A percentile compares a stretch with the other conserved stretches of the same genome.
Conservation (phyloP, 2,329 filamentous ascomycete species). For the Kalaharituber pfeilii region DNA sequence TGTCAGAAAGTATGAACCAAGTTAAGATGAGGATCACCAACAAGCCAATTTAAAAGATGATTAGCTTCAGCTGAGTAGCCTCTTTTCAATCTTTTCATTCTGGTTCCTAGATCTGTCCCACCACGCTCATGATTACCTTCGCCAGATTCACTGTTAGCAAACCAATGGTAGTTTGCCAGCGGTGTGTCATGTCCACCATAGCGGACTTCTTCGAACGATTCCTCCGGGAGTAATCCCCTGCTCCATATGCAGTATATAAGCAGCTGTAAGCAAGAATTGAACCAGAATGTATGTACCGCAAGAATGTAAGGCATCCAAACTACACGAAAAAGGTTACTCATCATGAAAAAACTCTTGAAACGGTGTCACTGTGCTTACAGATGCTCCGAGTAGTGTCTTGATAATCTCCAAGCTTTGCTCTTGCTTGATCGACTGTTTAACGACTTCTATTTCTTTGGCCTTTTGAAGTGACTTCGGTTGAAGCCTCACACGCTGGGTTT, state of each 20-base stretch:
- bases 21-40: conserved; percentile 2
- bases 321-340: too few species aligned
- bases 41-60: conserved; percentile 22
- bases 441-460: not conserved
- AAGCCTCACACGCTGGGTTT: not conserved
- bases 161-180: conserved; percentile 9
- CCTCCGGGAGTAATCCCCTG: conserved; percentile 22
- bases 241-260: too few species aligned
- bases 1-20: not conserved
- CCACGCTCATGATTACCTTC: not conserved
- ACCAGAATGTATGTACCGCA: conserved; percentile 20
- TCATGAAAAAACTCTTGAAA: too few species aligned
- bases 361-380: too few species aligned
- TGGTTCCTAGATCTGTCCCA: conserved; percentile 14
- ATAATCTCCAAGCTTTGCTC: conserved; percentile 22
- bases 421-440: conserved; percentile 13
- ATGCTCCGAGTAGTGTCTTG: conserved; percentile 21
- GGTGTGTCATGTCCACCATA: conserved; percentile 15
- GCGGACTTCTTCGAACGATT: conserved; percentile 21
- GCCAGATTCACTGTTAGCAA: conserved; percentile 10
- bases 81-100: conserved; percentile 20
- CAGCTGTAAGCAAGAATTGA: too few species aligned
- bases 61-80: conserved; percentile 20
- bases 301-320: conserved; percentile 22
- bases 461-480: not conserved